phyloP scores from a whole-genome alignment of 192 early-diverging fungal genomes.

The Thamnidium elegans region DNA sequence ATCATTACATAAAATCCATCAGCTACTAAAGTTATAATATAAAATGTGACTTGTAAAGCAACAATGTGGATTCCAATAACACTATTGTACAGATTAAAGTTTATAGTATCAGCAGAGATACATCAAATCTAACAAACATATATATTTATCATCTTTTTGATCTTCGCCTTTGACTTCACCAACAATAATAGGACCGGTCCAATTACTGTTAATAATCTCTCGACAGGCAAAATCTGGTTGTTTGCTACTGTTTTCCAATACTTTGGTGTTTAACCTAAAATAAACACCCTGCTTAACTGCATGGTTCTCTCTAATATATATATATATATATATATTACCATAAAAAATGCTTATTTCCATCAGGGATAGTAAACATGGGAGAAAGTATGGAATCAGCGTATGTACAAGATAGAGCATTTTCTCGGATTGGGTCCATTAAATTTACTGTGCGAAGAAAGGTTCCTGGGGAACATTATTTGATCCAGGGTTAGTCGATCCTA shows the following conservation, averaged over 20 bases:
- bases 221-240: background rate
- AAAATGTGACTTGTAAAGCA: background rate
- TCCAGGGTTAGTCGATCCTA: slow-evolving; percentile 79
- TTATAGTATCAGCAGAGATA: background rate
- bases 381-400: too few species aligned
- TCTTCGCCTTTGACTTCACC: background rate
- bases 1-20: background rate
- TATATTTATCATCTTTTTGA: background rate
- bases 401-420: too few species aligned
- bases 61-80: background rate
- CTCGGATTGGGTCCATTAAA: too few species aligned
- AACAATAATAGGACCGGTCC: background rate
- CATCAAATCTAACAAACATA: background rate
- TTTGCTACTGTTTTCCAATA: background rate
- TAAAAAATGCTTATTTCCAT: too few species aligned
- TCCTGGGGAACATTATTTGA: slow-evolving; percentile 71
- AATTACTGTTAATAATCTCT: background rate
- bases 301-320: too few species aligned
- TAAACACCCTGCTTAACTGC: too few species aligned
- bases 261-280: too few species aligned
- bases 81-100: background rate
- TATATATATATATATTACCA: too few species aligned
- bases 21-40: background rate
- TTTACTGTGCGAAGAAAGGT: slow-evolving; percentile 75
- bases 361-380: too few species aligned